Conservation (phyloP, 2,329 filamentous ascomycete genomes). For the Ceratocystis cacaofunesta region DNA sequence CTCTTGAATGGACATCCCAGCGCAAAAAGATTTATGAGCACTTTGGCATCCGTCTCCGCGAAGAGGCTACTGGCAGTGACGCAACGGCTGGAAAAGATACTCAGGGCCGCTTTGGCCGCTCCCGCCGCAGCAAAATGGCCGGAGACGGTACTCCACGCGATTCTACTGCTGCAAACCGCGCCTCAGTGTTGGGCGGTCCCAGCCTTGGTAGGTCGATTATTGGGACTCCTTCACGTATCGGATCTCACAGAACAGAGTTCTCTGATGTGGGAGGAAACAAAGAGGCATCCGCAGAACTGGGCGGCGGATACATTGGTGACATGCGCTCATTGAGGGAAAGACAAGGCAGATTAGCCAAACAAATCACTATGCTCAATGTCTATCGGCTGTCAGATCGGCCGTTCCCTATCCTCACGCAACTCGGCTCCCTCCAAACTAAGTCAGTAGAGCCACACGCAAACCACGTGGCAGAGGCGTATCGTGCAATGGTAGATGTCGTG, state of each 20-base stretch:
- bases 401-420: conserved; percentile 61
- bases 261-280: conserved; percentile 50
- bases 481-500: conserved; percentile 64
- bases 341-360: conserved; percentile 65
- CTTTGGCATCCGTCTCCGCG: conserved; percentile 64
- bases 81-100: conserved; percentile 29
- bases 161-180: conserved; percentile 30
- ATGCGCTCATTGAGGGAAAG: conserved; percentile 70
- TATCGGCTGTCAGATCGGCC: conserved; percentile 49
- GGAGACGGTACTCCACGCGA: conserved; percentile 41
- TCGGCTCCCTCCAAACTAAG: conserved; percentile 57
- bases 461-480: conserved; percentile 69
- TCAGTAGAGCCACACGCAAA: conserved; percentile 56
- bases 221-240: conserved; percentile 57
- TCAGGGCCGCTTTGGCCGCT: conserved; percentile 43
- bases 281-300: conserved; percentile 24
- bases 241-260: conserved; percentile 49
- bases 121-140: conserved; percentile 35
- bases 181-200: conserved; percentile 39
- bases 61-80: conserved; percentile 26
- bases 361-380: conserved; percentile 64
- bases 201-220: conserved; percentile 73
- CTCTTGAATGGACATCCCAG: conserved; percentile 91
- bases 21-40: conserved; percentile 88
- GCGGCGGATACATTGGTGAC: conserved; percentile 42